Percentiles rank a stretch among this genome's conserved stretches.
phyloP scores from a whole-genome alignment of 139 green algal species.

The Picochlorum sp. region DNA sequence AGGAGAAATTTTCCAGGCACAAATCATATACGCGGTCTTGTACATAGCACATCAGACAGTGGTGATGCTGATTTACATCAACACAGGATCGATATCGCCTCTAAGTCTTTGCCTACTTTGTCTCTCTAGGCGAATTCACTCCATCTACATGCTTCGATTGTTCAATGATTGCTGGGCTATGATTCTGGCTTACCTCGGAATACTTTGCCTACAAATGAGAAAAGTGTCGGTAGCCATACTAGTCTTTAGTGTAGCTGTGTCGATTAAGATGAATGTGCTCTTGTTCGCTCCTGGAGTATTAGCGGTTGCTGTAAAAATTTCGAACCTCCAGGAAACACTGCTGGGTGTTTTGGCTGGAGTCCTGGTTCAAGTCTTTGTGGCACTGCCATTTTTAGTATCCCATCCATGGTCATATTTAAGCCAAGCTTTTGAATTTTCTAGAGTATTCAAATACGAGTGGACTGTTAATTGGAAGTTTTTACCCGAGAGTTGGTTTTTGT shows the following conservation, averaged over 20 bases:
- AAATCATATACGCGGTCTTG: conserved; percentile 42
- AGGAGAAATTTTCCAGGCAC: conserved; percentile 23
- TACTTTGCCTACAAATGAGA: conserved; percentile 19
- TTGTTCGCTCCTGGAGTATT: conserved; percentile 62
- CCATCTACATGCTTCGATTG: conserved; percentile 72
- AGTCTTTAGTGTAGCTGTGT: conserved; percentile 51
- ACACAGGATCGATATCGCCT: conserved; percentile 39
- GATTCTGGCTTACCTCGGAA: conserved; percentile 40
- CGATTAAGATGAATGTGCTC: conserved; percentile 85
- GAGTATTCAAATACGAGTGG: conserved; percentile 68
- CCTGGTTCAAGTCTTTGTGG: conserved; percentile 42
- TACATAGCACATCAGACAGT: conserved; percentile 55
- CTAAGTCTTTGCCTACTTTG: conserved; percentile 57
- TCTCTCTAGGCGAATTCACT: conserved; percentile 71
- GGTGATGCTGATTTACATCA: conserved; percentile 51
- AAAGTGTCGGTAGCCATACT: conserved; percentile 18
- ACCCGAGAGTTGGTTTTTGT: conserved; percentile 52
- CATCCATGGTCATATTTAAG: conserved; percentile 40
- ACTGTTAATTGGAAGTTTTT: conserved; percentile 81
- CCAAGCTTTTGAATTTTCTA: conserved; percentile 59
- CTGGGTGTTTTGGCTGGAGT: conserved; percentile 13
- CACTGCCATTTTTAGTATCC: conserved; percentile 45
- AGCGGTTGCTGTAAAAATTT: conserved; percentile 45
- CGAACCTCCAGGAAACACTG: background rate
- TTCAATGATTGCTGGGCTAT: conserved; percentile 82